Conservation (phyloP, 306 rosid species). For the Phaseolus lunatus region DNA sequence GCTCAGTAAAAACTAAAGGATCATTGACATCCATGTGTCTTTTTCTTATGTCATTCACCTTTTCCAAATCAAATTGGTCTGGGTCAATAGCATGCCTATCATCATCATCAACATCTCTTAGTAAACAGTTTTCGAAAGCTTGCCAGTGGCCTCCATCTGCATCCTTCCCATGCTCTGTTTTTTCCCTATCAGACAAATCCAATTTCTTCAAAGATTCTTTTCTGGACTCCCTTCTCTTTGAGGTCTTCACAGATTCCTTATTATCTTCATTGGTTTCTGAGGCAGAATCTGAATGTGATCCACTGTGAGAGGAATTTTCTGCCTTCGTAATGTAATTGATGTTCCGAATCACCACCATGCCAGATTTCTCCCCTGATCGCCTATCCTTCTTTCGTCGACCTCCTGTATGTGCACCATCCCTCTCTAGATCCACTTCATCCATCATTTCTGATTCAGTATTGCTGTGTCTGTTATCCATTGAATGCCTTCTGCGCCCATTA, state of each 20-base stretch:
- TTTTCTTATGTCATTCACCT: slow-evolving; percentile 52
- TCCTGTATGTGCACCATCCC: slow-evolving; percentile 60
- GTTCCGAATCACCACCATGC: slow-evolving; percentile 89
- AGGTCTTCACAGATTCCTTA: slow-evolving; percentile 55
- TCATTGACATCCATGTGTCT: slow-evolving; percentile 62
- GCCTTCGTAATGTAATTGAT: slow-evolving; percentile 86
- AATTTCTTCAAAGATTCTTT: slow-evolving; percentile 57
- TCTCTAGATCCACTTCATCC: slow-evolving; percentile 66
- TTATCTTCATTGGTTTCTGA: slow-evolving; percentile 68
- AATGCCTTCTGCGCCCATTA: slow-evolving; percentile 73
- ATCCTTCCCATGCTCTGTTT: slow-evolving; percentile 55
- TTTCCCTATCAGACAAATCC: slow-evolving; percentile 58
- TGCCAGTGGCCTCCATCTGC: slow-evolving; percentile 84
- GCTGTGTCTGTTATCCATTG: slow-evolving; percentile 76
- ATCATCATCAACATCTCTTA: slow-evolving; percentile 86
- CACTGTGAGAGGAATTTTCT: slow-evolving; percentile 69
- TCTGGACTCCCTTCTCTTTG: slow-evolving; percentile 59
- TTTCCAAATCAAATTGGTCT: slow-evolving; percentile 66
- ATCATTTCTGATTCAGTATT: slow-evolving; percentile 65
- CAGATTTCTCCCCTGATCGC: slow-evolving; percentile 72
- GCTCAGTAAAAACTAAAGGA: slow-evolving; percentile 69
- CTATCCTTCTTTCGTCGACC: slow-evolving; percentile 65
- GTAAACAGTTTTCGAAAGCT: slow-evolving; percentile 88
- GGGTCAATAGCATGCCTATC: slow-evolving; percentile 70
- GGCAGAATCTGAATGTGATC: slow-evolving; percentile 68